Evolutionary conservation across 2,329 filamentous ascomycete genomes (phyloP), one percentile per base, ranked within the genome.

Genomic region (Scleromitrula shiraiana): DNA sequence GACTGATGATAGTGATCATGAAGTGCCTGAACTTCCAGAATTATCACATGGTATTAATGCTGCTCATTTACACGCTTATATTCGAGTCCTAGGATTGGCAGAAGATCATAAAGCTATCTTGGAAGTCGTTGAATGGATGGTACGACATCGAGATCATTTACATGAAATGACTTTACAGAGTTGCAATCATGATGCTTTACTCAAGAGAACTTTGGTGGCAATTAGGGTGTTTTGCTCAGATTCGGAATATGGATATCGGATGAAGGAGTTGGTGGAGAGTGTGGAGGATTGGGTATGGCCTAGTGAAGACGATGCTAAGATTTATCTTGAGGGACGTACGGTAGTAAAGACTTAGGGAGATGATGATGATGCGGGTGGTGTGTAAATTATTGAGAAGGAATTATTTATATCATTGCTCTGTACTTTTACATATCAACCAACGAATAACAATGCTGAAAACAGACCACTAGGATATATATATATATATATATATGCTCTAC

Each of bases 51-150:
- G 68, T 10, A 67, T 81, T 9, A 62, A 63, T 8, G 71, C 74
- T 6, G 64, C 65, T 17, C 64, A 72, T 30, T 59, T 79, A 1
- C 77, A 84, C 56, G 67, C 70, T 2, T 84, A 85, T 59, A 72
- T 88, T 61, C 73, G 80, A 39, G 72, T 77, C 1, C 67, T 88
- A 19, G 83, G 77, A 1, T 72, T 75, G 44, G 63, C 80, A n/a
- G 74, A 74, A 29, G 78, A 87, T 54, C 70, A 71, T 41, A 66
- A 73, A 2, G 78, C 75, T 41, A 77, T 88, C 61, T 70, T 75
- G 5, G 67, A 67, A 4, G 64, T 82, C 5, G 64, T 83, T 12
- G 63, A 67, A 24, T 89, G 82, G 81, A 75, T 83, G 54, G 64
- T 75, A 0, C 55, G 64, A 20, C 65, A 79, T 54, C 73, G 73